Conservation (phyloP, 768 basidiomycete genomes). For the Boletus vermiculosoides region DNA sequence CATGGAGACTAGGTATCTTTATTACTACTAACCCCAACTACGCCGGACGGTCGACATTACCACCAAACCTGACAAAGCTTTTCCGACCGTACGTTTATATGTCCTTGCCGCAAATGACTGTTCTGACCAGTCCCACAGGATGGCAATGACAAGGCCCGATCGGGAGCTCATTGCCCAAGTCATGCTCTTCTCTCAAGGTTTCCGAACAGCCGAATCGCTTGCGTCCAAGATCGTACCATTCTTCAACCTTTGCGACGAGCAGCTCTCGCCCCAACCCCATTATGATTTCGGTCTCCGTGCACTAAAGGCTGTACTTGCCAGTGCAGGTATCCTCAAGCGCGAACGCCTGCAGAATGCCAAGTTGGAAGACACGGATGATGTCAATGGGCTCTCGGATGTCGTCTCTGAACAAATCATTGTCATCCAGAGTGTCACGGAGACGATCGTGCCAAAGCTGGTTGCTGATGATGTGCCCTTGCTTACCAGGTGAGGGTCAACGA, state of each 20-base stretch:
- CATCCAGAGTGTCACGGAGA: constrained; percentile 98
- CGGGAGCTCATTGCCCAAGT: constrained; percentile 99
- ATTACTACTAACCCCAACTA: constrained; percentile 99
- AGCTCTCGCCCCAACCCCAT: constrained; percentile 94
- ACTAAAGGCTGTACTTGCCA: constrained; percentile 92
- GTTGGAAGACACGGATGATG: constrained; percentile 42
- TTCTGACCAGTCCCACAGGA: constrained; percentile 46
- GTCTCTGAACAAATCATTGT: constrained; percentile 92
- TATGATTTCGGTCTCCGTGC: constrained; percentile 99
- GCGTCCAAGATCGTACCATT: constrained; percentile 99
- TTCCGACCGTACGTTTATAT: constrained; percentile 75
- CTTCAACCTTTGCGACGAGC: constrained; percentile 98
- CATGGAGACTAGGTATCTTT: constrained; percentile 70
- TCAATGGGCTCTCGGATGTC: constrained; percentile 61
- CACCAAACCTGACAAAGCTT: constrained; percentile 86
- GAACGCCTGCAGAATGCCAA: constrained; percentile 63
- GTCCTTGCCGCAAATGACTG: neutral
- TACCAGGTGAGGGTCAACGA: constrained; percentile 60
- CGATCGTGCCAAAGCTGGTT: constrained; percentile 96
- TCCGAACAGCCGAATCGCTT: constrained; percentile 95
- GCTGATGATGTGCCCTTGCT: constrained; percentile 95
- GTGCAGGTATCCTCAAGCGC: constrained; percentile 96
- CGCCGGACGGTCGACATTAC: constrained; percentile 90
- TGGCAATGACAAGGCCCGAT: constrained; percentile 99
- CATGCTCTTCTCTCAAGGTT: constrained; percentile 99